Percentiles rank a stretch among this genome's conserved stretches.
Evolutionary conservation across 1,139 yeast genomes (phyloP).

Genomic region (Nakaseomyces kungkrabaensis): DNA sequence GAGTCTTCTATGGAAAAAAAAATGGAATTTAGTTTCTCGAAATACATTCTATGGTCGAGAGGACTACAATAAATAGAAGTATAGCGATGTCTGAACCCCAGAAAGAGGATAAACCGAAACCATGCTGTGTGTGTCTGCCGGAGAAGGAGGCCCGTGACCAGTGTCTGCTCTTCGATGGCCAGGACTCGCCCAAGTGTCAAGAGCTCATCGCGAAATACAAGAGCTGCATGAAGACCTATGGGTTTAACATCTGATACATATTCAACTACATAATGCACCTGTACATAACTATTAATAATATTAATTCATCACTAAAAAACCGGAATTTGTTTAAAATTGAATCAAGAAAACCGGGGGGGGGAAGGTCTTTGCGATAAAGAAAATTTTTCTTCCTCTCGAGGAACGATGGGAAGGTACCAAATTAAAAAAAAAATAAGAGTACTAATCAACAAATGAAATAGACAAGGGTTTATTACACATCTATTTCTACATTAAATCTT

Average conservation of each 20-base stretch:
- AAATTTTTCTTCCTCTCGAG: neutral
- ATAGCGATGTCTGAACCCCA: neutral
- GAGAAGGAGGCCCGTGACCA: slow-evolving; percentile 81
- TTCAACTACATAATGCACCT: neutral
- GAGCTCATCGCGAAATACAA: slow-evolving; percentile 63
- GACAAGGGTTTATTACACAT: no score
- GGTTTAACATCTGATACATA: slow-evolving; percentile 41
- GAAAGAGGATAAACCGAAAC: slow-evolving; percentile 56
- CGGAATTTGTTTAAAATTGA: neutral
- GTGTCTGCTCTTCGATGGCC: slow-evolving; percentile 73
- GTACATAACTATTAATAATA: neutral
- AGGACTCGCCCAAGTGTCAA: slow-evolving; percentile 76
- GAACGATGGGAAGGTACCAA: neutral
- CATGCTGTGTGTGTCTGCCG: slow-evolving; percentile 91
- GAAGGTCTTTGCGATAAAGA: no score
- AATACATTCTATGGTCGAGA: no score
- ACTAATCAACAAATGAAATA: no score
- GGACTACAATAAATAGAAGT: no score
- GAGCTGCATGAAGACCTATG: slow-evolving; percentile 83
- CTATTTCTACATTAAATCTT: no score
- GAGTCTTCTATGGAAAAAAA: neutral
- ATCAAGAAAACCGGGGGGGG: no score
- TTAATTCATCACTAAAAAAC: neutral
- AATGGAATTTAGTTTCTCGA: no score
- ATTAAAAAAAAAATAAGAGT: no score